A percentile compares a stretch with the other conserved stretches of the same genome.
Evolutionary conservation across 1,284 basidiomycete species (phyloP).

Genomic region (Exsudoporus floridanus): DNA sequence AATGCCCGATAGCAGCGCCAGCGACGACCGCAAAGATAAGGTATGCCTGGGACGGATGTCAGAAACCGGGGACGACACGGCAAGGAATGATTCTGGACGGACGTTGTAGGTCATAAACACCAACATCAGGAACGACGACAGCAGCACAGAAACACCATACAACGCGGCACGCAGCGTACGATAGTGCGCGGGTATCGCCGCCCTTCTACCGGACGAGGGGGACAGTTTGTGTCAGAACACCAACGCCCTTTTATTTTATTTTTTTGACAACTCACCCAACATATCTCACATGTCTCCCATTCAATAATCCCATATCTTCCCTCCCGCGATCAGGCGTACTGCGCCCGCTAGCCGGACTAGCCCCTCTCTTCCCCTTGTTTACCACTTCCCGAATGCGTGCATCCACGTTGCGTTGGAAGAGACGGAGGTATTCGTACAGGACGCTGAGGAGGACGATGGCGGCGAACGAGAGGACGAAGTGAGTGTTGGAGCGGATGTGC

Average conservation of each 20-base stretch:
- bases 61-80: neutral
- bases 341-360: constrained; percentile 43
- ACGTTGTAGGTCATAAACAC: constrained; percentile 90
- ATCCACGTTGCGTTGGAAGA: constrained; percentile 59
- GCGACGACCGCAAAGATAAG: constrained; percentile 71
- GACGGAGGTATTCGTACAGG: constrained; percentile 74
- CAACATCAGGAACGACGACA: constrained; percentile 86
- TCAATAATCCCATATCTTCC: constrained; percentile 57
- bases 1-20: constrained; percentile 74
- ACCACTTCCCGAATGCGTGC: constrained; percentile 52
- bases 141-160: constrained; percentile 65
- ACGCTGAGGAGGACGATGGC: constrained; percentile 63
- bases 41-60: constrained; percentile 56
- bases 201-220: constrained; percentile 24
- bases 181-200: constrained; percentile 47
- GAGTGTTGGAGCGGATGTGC: constrained; percentile 60
- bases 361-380: constrained; percentile 44
- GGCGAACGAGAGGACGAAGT: constrained; percentile 62
- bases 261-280: constrained; percentile 38
- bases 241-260: neutral
- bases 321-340: constrained; percentile 42
- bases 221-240: neutral
- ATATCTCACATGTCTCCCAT: constrained; percentile 44
- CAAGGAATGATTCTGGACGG: constrained; percentile 17
- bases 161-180: constrained; percentile 59